phyloP scores from a whole-genome alignment of 768 basidiomycete species.

The Agaricus blazei region DNA sequence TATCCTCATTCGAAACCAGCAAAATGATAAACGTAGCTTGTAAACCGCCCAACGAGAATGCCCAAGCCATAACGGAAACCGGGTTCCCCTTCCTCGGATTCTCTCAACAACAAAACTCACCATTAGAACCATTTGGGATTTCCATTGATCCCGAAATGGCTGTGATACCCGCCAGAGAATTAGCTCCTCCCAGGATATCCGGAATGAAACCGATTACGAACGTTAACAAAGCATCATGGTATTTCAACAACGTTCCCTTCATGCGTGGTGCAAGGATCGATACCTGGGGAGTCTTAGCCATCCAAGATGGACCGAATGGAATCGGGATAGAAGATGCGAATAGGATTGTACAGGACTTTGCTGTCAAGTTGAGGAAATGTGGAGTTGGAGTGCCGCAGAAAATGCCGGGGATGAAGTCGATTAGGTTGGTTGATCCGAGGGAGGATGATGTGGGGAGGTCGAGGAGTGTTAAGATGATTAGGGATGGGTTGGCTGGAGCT shows the following conservation, averaged over 20 bases:
- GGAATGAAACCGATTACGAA: slow-evolving; percentile 33
- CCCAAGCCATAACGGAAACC: slow-evolving; percentile 45
- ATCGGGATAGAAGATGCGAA: slow-evolving; percentile 39
- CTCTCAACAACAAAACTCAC: slow-evolving; percentile 17
- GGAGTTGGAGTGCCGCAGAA: slow-evolving; percentile 48
- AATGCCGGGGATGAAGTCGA: slow-evolving; percentile 34
- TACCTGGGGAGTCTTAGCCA: slow-evolving; percentile 64
- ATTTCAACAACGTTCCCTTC: slow-evolving; percentile 69
- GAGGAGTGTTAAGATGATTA: slow-evolving; percentile 34
- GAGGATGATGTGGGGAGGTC: slow-evolving; percentile 30
- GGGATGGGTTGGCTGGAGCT: slow-evolving; percentile 29
- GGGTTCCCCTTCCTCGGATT: slow-evolving; percentile 55
- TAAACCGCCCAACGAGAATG: slow-evolving; percentile 54
- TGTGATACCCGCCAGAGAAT: slow-evolving; percentile 58
- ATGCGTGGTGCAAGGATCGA: slow-evolving; percentile 44
- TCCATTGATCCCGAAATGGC: slow-evolving; percentile 54
- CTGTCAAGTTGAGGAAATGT: slow-evolving; percentile 46
- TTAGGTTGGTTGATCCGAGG: slow-evolving; percentile 21
- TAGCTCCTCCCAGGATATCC: slow-evolving; percentile 48
- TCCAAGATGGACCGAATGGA: slow-evolving; percentile 37
- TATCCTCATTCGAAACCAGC: slow-evolving; percentile 51
- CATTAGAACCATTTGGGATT: slow-evolving; percentile 54
- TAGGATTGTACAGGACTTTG: slow-evolving; percentile 47
- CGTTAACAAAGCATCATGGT: slow-evolving; percentile 67
- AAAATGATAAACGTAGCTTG: slow-evolving; percentile 64